Evolutionary conservation across 129 eudicot genomes (phyloP).

Genomic region (Helichrysum umbraculigerum): DNA sequence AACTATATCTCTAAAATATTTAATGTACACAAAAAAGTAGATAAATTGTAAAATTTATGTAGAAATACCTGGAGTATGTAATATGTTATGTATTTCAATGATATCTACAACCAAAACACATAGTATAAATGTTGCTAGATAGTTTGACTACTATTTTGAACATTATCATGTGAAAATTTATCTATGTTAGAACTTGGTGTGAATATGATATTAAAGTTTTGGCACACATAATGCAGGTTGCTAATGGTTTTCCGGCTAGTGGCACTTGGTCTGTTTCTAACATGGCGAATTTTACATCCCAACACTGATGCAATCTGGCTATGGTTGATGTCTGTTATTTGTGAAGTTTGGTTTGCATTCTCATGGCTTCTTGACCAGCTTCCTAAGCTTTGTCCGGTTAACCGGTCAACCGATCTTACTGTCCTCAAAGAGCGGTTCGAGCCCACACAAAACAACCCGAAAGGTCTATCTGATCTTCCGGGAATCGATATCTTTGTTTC

Average conservation of each 20-base stretch:
- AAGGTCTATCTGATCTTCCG: conserved; percentile 83
- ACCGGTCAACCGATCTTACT: conserved; percentile 74
- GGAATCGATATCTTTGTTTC: conserved; percentile 77
- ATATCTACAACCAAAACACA: too few species aligned
- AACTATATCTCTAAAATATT: too few species aligned
- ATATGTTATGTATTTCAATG: too few species aligned
- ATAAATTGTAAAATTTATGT: too few species aligned
- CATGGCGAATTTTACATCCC: conserved; percentile 93
- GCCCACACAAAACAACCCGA: conserved; percentile 60
- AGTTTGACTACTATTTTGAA: too few species aligned
- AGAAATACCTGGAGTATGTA: too few species aligned
- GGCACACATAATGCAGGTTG: conserved; percentile 48
- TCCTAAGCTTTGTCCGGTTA: conserved; percentile 93
- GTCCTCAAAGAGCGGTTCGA: conserved; percentile 87
- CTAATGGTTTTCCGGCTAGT: conserved; percentile 78
- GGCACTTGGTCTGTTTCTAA: conserved; percentile 72
- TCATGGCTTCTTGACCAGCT: conserved; percentile 98
- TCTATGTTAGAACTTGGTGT: neutral
- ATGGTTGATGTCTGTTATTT: conserved; percentile 93
- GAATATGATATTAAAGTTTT: neutral
- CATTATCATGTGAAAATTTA: neutral
- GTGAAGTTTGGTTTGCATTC: conserved; percentile 94
- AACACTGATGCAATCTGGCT: conserved; percentile 93
- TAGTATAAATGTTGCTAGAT: neutral
- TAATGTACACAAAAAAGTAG: too few species aligned